Conservation (phyloP, 2,329 filamentous ascomycete genomes). For the Penicillium sumatraense region DNA sequence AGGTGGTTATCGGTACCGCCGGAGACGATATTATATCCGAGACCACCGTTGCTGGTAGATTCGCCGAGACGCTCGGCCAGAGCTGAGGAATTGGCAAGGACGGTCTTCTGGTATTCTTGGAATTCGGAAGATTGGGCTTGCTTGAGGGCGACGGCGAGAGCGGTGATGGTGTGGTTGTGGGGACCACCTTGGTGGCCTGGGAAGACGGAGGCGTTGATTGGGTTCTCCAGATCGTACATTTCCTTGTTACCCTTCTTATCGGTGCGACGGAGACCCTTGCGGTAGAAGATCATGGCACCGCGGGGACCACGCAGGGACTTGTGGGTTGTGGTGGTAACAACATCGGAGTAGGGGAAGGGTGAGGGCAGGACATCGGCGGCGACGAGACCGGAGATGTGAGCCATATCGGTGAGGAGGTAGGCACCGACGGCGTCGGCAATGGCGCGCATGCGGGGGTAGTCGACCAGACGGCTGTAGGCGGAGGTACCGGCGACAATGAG, state of each 20-base stretch:
- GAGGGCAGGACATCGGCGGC: slow-evolving; percentile 91
- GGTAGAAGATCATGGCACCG: slow-evolving; percentile 99
- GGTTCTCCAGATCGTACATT: slow-evolving; percentile 89
- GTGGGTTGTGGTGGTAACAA: slow-evolving; percentile 98
- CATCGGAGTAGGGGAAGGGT: slow-evolving; percentile 89
- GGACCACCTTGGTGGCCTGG: slow-evolving; percentile 97
- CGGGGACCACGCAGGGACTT: slow-evolving; percentile 97
- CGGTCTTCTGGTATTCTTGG: slow-evolving; percentile 90
- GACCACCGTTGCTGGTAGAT: slow-evolving; percentile 70
- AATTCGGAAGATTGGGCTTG: slow-evolving; percentile 91
- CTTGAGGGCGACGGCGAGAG: slow-evolving; percentile 90
- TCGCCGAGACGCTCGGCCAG: slow-evolving; percentile 73
- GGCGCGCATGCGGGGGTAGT: slow-evolving; percentile 94
- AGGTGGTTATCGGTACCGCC: slow-evolving; percentile 98
- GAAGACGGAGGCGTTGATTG: slow-evolving; percentile 99
- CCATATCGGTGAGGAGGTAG: slow-evolving; percentile 97
- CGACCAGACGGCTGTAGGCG: slow-evolving; percentile 96
- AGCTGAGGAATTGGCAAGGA: slow-evolving; percentile 90
- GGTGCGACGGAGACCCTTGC: slow-evolving; percentile 89
- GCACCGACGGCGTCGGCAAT: slow-evolving; percentile 92
- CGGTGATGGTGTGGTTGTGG: slow-evolving; percentile 99
- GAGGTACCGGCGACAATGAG: slow-evolving; percentile 95
- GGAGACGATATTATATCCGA: slow-evolving; percentile 92
- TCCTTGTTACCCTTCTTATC: slow-evolving; percentile 92
- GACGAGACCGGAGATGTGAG: slow-evolving; percentile 95